phyloP scores from a whole-genome alignment of 495 filamentous ascomycete species.

The Penicillium flavigenum region DNA sequence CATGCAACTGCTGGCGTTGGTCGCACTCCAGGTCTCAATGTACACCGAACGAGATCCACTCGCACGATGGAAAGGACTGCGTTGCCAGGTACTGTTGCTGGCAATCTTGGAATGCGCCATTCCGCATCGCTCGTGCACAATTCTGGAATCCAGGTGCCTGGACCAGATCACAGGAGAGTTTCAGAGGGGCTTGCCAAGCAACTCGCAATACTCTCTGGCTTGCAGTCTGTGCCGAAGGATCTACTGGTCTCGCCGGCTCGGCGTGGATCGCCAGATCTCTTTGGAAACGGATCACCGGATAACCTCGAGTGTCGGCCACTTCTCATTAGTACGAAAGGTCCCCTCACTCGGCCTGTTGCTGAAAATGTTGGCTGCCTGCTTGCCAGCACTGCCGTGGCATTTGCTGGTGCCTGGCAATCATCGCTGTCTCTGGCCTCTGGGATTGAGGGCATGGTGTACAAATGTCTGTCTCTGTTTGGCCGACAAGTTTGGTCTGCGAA shows the following conservation, averaged over 20 bases:
- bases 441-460: constrained; percentile 10
- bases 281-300: not conserved
- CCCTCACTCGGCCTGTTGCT: constrained; percentile 3
- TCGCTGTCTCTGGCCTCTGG: constrained; percentile 4
- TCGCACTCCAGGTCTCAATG: not conserved
- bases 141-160: not conserved
- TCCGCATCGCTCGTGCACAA: not conserved
- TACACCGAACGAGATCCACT: not conserved
- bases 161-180: not conserved
- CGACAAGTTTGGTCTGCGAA: constrained; percentile 19
- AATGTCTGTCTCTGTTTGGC: constrained; percentile 15
- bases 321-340: not conserved
- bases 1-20: not conserved
- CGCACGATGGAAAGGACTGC: not conserved
- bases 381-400: constrained; percentile 11
- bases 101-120: not conserved
- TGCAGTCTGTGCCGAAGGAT: not conserved
- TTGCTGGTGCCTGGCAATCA: constrained; percentile 15
- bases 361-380: constrained; percentile 9
- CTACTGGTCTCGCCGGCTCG: not conserved
- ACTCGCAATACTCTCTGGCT: not conserved
- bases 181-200: not conserved
- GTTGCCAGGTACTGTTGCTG: not conserved
- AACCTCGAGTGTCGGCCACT: not conserved
- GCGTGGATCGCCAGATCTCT: constrained; percentile 6